Conservation (phyloP, 495 filamentous ascomycete species). For the Sordaria brevicollis region DNA sequence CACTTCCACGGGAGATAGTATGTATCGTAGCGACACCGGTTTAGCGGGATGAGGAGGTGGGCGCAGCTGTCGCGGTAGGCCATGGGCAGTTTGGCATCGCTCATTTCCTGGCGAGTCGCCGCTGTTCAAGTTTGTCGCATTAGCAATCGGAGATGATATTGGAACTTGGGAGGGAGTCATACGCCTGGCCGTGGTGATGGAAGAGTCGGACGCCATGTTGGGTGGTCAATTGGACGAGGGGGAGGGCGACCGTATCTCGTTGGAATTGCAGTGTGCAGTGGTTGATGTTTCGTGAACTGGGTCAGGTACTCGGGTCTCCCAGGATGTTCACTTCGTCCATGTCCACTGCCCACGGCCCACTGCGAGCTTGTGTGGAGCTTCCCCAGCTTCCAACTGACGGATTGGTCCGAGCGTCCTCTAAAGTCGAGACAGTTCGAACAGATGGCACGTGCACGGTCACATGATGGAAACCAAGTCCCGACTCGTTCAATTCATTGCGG, state of each 20-base stretch:
- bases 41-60: slow-evolving; percentile 86
- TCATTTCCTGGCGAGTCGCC: slow-evolving; percentile 86
- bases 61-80: slow-evolving; percentile 92
- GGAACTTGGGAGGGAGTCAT: slow-evolving; percentile 2
- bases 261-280: slow-evolving; percentile 16
- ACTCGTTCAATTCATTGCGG: background rate
- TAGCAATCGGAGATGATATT: background rate
- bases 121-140: slow-evolving; percentile 17
- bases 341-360: too few relatives aligned
- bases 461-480: background rate
- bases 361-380: too few relatives aligned
- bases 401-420: background rate
- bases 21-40: slow-evolving; percentile 82
- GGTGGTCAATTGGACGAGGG: slow-evolving; percentile 14
- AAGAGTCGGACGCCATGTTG: slow-evolving; percentile 26
- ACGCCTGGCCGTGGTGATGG: slow-evolving; percentile 28
- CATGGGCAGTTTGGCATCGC: slow-evolving; percentile 76
- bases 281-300: background rate
- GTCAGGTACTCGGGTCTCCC: too few relatives aligned
- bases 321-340: background rate
- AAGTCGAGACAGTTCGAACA: background rate
- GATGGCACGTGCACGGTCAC: background rate
- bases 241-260: slow-evolving; percentile 11
- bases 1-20: slow-evolving; percentile 98
- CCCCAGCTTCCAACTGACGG: background rate